Conservation (phyloP, 805 yeast genomes). For the Maudiozyma barnettii region DNA sequence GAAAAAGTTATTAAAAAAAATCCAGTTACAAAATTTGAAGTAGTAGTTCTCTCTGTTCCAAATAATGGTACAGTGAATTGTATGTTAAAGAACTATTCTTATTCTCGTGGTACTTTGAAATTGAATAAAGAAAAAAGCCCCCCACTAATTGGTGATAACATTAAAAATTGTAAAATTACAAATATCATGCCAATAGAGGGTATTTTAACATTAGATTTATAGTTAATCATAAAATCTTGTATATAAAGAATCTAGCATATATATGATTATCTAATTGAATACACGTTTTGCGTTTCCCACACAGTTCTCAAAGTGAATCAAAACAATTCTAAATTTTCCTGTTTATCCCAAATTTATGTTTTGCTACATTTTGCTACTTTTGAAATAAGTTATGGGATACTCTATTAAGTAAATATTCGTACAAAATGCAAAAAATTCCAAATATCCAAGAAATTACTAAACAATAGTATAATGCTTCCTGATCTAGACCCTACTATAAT, state of each 20-base stretch:
- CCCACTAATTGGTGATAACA: constrained; percentile 37
- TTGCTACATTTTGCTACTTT: background rate
- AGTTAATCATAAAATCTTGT: background rate
- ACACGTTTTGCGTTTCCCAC: background rate
- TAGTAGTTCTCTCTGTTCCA: constrained; percentile 37
- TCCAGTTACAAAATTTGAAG: constrained; percentile 16
- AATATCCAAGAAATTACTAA: too few species aligned
- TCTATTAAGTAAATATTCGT: background rate
- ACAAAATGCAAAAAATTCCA: background rate
- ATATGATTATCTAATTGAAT: background rate
- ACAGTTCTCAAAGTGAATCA: background rate
- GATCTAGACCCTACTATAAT: too few species aligned
- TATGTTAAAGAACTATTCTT: constrained; percentile 20
- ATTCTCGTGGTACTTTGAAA: constrained; percentile 26
- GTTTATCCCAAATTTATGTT: background rate
- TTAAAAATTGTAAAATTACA: constrained; percentile 32
- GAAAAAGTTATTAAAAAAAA: constrained; percentile 10
- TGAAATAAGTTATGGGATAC: background rate
- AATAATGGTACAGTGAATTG: constrained; percentile 30
- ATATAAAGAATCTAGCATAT: background rate
- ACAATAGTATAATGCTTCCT: too few species aligned
- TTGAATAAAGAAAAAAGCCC: constrained; percentile 16
- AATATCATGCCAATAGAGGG: constrained; percentile 39
- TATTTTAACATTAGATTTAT: constrained; percentile 18
- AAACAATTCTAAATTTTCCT: background rate